A percentile compares a stretch with the other conserved stretches of the same genome.
Evolutionary conservation across 139 green algal species (phyloP).

Genomic region (Chlamydomonas urium): DNA sequence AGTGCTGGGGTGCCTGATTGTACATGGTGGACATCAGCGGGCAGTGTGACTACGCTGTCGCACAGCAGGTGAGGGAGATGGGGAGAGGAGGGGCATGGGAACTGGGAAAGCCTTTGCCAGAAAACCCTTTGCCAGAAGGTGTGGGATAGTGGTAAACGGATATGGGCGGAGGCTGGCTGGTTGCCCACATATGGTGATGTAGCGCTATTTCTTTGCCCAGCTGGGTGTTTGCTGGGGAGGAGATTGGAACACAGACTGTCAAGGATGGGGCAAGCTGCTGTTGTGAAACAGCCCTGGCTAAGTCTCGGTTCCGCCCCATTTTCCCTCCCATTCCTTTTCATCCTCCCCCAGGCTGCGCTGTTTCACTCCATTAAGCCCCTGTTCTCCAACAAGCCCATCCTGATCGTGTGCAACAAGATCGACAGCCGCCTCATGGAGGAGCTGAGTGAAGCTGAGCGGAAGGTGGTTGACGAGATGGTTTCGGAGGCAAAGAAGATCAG

Average conservation of each 20-base stretch:
- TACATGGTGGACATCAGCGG: constrained; percentile 96
- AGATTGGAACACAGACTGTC: no score
- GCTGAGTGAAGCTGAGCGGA: constrained; percentile 48
- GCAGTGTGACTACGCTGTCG: constrained; percentile 90
- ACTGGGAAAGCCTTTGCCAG: no score
- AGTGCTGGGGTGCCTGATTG: constrained; percentile 52
- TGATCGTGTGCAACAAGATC: constrained; percentile 94
- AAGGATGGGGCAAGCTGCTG: no score
- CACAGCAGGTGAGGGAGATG: constrained; percentile 71
- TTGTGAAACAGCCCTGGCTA: no score
- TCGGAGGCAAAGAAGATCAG: constrained; percentile 55
- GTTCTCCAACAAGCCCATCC: constrained; percentile 97
- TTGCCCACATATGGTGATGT: no score
- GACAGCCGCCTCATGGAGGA: constrained; percentile 24
- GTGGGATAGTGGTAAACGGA: no score
- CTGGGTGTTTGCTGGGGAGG: no score
- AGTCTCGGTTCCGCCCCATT: no score
- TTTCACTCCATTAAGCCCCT: constrained; percentile 98
- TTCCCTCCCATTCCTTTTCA: not conserved
- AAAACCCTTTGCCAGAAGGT: no score
- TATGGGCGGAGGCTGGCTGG: no score
- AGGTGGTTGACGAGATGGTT: constrained; percentile 78
- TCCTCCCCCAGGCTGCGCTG: constrained; percentile 80
- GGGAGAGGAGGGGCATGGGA: no score
- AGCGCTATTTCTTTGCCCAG: no score